Conservation (phyloP, 129 eudicot genomes). For the Tagetes patula region DNA sequence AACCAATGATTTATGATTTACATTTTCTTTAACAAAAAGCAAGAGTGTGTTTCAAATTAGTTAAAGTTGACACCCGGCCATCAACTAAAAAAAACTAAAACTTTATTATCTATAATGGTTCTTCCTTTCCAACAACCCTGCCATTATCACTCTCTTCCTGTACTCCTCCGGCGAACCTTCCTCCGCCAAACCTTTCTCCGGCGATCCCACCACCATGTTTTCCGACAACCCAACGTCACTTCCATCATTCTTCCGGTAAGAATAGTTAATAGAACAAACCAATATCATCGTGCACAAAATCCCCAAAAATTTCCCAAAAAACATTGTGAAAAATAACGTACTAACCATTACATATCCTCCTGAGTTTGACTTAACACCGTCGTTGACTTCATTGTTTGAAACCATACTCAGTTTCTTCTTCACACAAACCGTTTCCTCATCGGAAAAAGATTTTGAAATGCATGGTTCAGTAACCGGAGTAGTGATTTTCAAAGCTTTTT, state of each 20-base stretch:
- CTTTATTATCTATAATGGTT: conserved; percentile 27
- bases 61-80: conserved; percentile 22
- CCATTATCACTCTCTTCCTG: conserved; percentile 45
- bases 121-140: conserved; percentile 48
- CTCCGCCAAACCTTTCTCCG: conserved; percentile 38
- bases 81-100: conserved; percentile 14
- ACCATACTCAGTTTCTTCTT: conserved; percentile 7
- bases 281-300: conserved; percentile 36
- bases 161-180: conserved; percentile 33
- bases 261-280: conserved; percentile 25
- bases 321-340: conserved; percentile 36
- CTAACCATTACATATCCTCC: conserved; percentile 31
- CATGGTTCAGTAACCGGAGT: background rate
- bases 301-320: conserved; percentile 40
- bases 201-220: conserved; percentile 9
- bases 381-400: conserved; percentile 16
- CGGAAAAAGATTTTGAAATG: background rate
- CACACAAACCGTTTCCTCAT: background rate
- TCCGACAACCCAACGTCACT: background rate
- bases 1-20: background rate
- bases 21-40: conserved; percentile 3
- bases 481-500: background rate
- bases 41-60: background rate
- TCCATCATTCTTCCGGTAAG: conserved; percentile 27
- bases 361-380: conserved; percentile 14